Evolutionary conservation across 345 rosid species (phyloP).

Genomic region (rapeseed (Brassica napus)): DNA sequence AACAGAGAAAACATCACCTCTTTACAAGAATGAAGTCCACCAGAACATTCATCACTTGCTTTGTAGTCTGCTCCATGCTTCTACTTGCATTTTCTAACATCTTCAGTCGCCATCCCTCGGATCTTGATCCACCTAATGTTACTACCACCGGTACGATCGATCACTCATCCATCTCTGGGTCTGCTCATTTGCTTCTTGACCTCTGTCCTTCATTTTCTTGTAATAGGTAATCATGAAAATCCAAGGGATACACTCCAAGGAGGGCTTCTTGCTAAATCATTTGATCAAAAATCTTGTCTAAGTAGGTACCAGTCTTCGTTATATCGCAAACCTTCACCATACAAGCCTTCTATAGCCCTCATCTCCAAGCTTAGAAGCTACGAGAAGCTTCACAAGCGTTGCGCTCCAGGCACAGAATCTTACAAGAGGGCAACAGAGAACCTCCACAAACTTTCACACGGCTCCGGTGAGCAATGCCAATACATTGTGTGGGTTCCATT

Average conservation of each 20-base stretch:
- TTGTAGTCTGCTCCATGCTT: background rate
- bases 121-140: background rate
- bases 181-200: background rate
- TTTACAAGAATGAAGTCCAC: background rate
- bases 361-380: slow-evolving; percentile 51
- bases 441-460: slow-evolving; percentile 26
- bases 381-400: slow-evolving; percentile 56
- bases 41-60: background rate
- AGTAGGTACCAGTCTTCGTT: slow-evolving; percentile 44
- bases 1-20: background rate
- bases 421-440: slow-evolving; percentile 42
- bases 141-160: background rate
- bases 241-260: slow-evolving; percentile 40
- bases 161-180: background rate
- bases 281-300: slow-evolving; percentile 47
- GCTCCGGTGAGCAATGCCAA: slow-evolving; percentile 36
- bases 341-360: slow-evolving; percentile 52
- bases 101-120: background rate
- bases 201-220: background rate
- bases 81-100: background rate
- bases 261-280: slow-evolving; percentile 47
- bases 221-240: slow-evolving; percentile 29
- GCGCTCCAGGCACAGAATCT: slow-evolving; percentile 53
- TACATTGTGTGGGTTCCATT: slow-evolving; percentile 53
- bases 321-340: slow-evolving; percentile 36